phyloP scores from a whole-genome alignment of 106 monocot genomes.

The Platanthera zijinensis region DNA sequence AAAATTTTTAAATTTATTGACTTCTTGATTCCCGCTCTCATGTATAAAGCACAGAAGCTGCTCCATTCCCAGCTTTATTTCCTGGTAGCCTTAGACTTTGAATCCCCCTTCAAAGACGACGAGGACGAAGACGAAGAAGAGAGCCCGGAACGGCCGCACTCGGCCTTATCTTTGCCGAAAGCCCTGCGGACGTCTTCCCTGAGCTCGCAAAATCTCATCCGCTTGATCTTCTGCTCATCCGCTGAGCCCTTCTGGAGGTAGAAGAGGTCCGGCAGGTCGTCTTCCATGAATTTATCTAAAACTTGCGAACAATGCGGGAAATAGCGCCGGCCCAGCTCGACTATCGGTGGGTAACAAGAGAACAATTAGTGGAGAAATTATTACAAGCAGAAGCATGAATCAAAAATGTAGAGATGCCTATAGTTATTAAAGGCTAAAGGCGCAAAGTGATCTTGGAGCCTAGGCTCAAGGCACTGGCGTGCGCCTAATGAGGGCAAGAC shows the following conservation, averaged over 20 bases:
- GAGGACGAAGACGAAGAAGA: conserved; percentile 51
- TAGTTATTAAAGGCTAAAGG: no score
- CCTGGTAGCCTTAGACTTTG: conserved; percentile 18
- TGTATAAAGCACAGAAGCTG: not conserved
- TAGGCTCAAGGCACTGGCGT: no score
- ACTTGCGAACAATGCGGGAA: conserved; percentile 78
- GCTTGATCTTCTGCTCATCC: conserved; percentile 72
- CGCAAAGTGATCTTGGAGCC: no score
- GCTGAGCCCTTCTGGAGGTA: conserved; percentile 49
- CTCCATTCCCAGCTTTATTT: conserved; percentile 24
- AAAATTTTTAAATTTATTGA: not conserved
- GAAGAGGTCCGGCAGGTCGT: conserved; percentile 50
- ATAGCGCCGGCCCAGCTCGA: conserved; percentile 65
- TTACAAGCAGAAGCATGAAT: not conserved
- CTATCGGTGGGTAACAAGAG: conserved; percentile 20
- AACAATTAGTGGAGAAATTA: not conserved
- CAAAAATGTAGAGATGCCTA: no score
- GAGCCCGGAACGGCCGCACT: conserved; percentile 14
- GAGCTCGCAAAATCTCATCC: conserved; percentile 66
- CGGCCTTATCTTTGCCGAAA: conserved; percentile 80
- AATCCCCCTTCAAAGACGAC: conserved; percentile 24
- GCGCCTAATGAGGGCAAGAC: no score
- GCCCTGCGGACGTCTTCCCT: conserved; percentile 69
- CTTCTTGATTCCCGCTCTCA: not conserved
- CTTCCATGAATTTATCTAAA: conserved; percentile 78